phyloP scores from a whole-genome alignment of 257 asterid genomes.

The Rauvolfia tetraphylla region DNA sequence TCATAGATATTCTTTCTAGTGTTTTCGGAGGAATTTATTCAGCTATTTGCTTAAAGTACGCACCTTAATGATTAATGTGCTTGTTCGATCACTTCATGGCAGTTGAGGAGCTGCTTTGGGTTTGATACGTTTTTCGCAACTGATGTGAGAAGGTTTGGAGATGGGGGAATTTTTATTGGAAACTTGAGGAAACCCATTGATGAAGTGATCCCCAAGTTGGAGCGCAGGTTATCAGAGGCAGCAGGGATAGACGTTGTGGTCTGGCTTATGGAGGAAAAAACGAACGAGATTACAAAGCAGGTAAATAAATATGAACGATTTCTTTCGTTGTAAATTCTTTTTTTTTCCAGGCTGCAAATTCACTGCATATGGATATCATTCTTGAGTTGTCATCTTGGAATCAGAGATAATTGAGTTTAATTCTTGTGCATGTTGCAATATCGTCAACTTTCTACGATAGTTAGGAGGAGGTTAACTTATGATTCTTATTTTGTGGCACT shows the following conservation, averaged over 20 bases:
- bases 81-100: slow-evolving; percentile 25
- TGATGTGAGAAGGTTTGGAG: slow-evolving; percentile 90
- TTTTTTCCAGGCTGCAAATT: background rate
- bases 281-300: slow-evolving; percentile 74
- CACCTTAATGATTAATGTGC: slow-evolving; percentile 11
- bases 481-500: background rate
- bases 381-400: background rate
- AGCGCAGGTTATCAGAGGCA: slow-evolving; percentile 79
- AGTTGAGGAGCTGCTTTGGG: slow-evolving; percentile 87
- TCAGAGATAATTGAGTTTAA: background rate
- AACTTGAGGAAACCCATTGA: slow-evolving; percentile 79
- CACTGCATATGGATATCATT: background rate
- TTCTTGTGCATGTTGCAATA: background rate
- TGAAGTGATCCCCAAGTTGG: slow-evolving; percentile 82
- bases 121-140: slow-evolving; percentile 82
- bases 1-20: background rate
- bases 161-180: slow-evolving; percentile 86
- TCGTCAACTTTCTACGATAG: too few relatives aligned
- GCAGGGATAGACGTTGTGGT: slow-evolving; percentile 87
- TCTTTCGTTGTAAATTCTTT: background rate
- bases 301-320: slow-evolving; percentile 20
- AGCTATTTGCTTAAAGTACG: background rate
- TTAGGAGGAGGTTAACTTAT: slow-evolving; percentile 2
- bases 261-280: slow-evolving; percentile 90
- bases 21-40: background rate